phyloP scores from a whole-genome alignment of 805 yeast species.

The Scheffersomyces coipomensis region DNA sequence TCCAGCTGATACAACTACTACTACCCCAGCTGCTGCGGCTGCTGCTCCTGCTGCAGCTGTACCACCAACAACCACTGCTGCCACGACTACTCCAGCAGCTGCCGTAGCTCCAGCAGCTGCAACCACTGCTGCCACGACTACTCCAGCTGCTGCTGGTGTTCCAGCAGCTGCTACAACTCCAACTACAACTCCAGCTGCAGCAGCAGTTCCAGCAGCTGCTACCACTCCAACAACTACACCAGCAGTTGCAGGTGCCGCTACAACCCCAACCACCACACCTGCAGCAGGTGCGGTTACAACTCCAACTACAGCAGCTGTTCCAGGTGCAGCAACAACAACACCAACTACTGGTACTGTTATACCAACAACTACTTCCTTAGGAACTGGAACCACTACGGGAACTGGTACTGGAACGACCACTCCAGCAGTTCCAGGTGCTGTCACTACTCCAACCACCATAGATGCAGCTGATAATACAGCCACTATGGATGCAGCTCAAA shows the following conservation, averaged over 20 bases:
- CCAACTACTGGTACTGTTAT: constrained; percentile 11
- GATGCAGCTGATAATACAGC: constrained; percentile 13
- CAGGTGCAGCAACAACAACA: constrained; percentile 8
- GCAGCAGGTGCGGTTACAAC: too few species aligned
- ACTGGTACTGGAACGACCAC: constrained; percentile 13
- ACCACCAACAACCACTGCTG: constrained; percentile 14
- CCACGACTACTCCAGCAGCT: constrained; percentile 13
- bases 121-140: constrained; percentile 12
- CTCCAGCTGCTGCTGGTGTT: constrained; percentile 11
- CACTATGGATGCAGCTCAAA: constrained; percentile 13
- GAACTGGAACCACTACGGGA: constrained; percentile 5
- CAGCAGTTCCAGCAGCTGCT: constrained; percentile 12
- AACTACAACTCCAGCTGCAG: constrained; percentile 10
- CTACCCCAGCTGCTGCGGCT: constrained; percentile 16
- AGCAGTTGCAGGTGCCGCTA: constrained; percentile 7
- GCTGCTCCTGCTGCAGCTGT: constrained; percentile 15
- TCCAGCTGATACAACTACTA: constrained; percentile 7
- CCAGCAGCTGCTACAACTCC: constrained; percentile 10
- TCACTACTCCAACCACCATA: constrained; percentile 8
- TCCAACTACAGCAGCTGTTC: constrained; percentile 11
- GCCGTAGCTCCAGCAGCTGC: constrained; percentile 13
- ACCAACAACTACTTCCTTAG: constrained; percentile 4
- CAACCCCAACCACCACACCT: constrained; percentile 6
- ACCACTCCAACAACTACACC: constrained; percentile 12
- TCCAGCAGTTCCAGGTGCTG: constrained; percentile 10